Base-by-base conservation (phyloP, 108 stramenopile genomes). In the Schizochytrium sp. region DNA sequence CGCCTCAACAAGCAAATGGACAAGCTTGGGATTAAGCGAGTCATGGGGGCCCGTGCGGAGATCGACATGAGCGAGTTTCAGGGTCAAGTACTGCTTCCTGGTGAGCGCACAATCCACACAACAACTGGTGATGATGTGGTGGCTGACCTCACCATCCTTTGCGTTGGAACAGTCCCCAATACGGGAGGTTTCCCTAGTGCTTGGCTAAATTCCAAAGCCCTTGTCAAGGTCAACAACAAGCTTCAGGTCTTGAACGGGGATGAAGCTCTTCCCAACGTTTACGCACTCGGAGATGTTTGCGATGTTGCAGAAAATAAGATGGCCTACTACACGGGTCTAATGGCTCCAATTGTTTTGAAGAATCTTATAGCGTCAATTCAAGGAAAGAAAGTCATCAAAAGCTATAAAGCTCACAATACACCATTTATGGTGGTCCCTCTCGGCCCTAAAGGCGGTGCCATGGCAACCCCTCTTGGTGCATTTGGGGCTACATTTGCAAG, bases 351-450 rank as follows among this genome's bases (percentile, higher is more conserved):
- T 56, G 76, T 55, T 49, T 47, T 42, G 50, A 83, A 83, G 76
- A 83, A 83, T 28, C 47, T 83, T 56, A 5, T 83, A 44, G 64
- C 64, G 19, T 38, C 28, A 7, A 7, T 38, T 8, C 42, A 12
- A 15, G 64, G 64, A 7, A 69, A 69, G 64, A 7, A 38, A 1
- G 10, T 3, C 5, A 38, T 44, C 12, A 69, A 69, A 44, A 13
- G 5, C 12, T 69, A 69, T 44, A 69, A 38, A 7, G 19, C 64
- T 7, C 64, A 69, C 64, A 44, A 12, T 7, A 69, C 42, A 38
- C 64, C 64, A 7, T 69, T 69, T 38, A 83, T 83, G 50, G 47
- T 83, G 38, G 76, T 83, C 47, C 76, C 76, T 10, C 76, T 83
- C 47, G 76, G 76, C 15, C 76, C 76, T 50, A 55, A 49, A 53